Base-by-base conservation (phyloP, 129 eudicot genomes). In the Ambrosia artemisiifolia region DNA sequence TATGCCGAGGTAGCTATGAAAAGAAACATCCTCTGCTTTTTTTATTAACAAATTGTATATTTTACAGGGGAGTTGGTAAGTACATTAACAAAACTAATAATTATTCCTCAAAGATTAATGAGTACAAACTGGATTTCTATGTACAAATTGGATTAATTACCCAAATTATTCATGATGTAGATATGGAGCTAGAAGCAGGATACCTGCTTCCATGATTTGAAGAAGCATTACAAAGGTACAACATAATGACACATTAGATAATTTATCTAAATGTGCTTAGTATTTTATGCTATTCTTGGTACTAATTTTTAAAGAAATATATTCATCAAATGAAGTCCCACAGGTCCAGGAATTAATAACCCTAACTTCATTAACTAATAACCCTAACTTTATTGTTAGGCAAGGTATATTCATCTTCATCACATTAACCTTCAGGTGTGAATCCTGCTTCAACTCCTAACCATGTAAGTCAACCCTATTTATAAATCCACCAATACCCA, bases 181-280 rank as follows among this genome's bases (percentile, higher is more conserved):
- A 88, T 91, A 80, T 91, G 97, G 97, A 88, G 89, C 81, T 62
- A 82, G 85, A 88, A 88, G 79, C 95, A 88, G 76, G 95, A 91
- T 38, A 78, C 86, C 53, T 91, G 83, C 70, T 13, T 91, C 77
- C 86, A 88, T 78, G 97, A 91, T 78, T 70, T 88, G 18, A 85
- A 69, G 83, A 95, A 88, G 69, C 97, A 91, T 84, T 84, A 24
- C 92, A 72, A 91, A 84, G 86, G 97, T 88, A 87, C 30, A 24
- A 35, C 40, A 35, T 35, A 35, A 35, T 35, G 3, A 38, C 19
- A 18, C 17, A 9, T 65, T 49, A 64, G 53, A 65, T 74, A 63
- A 14, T 38, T 66, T 43, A 47, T 20, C 19, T 17, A 24, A 44
- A 68, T 49, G 48, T 14, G 48, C 40, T 40, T 3, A 16, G 47